phyloP scores from a whole-genome alignment of 2,329 filamentous ascomycete species.

The Aspergillus ochraceoroseus region DNA sequence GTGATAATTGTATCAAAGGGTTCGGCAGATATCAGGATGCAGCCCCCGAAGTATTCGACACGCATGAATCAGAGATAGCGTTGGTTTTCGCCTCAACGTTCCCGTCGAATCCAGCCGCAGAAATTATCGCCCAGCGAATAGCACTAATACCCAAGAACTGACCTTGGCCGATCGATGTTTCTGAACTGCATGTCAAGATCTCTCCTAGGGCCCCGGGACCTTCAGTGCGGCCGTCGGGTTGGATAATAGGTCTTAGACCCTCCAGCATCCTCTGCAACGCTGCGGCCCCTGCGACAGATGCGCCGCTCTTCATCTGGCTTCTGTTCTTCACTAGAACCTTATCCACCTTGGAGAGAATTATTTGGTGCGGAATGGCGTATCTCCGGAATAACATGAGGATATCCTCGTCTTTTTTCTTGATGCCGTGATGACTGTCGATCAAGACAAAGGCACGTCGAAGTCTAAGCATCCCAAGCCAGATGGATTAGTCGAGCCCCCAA shows the following conservation, averaged over 20 bases:
- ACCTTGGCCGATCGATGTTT: constrained; percentile 45
- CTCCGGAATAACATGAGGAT: constrained; percentile 54
- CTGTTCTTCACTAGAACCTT: constrained; percentile 45
- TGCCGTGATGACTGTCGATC: constrained; percentile 58
- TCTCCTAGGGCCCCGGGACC: constrained; percentile 51
- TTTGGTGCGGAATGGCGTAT: constrained; percentile 58
- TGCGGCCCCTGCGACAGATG: constrained; percentile 25
- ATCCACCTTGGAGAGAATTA: constrained; percentile 64
- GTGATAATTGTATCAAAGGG: no score
- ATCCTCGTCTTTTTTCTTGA: constrained; percentile 57
- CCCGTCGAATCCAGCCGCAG: constrained; percentile 55
- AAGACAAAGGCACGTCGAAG: constrained; percentile 60
- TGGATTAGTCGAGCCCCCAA: not conserved
- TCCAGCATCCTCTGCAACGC: constrained; percentile 40
- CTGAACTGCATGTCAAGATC: constrained; percentile 55
- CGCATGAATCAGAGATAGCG: constrained; percentile 8
- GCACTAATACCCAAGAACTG: constrained; percentile 56
- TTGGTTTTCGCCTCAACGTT: constrained; percentile 27
- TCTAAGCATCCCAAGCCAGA: constrained; percentile 25
- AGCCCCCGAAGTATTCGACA: constrained; percentile 4
- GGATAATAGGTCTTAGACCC: constrained; percentile 39
- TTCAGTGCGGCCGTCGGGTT: constrained; percentile 42
- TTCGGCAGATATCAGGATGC: not conserved
- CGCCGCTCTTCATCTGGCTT: constrained; percentile 32
- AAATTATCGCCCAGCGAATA: constrained; percentile 60